Conservation (phyloP, 2,329 filamentous ascomycete genomes). For the Drechslerella stenobrocha region DNA sequence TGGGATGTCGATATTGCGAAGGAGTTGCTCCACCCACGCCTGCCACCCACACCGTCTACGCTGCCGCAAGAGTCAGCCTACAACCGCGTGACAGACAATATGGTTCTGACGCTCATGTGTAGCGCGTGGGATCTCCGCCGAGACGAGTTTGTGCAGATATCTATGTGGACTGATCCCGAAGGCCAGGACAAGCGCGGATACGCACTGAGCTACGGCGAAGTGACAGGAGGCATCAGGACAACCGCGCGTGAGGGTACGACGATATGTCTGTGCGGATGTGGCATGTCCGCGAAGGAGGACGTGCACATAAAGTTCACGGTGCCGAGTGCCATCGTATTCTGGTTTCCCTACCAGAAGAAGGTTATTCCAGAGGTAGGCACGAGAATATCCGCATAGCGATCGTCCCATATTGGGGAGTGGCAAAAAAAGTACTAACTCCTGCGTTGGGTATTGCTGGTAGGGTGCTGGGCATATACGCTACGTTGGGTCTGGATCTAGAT, state of each 20-base stretch:
- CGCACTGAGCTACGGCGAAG: conserved; percentile 26
- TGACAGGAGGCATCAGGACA: conserved; percentile 14
- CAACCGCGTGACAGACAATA: conserved; percentile 3
- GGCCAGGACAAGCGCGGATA: conserved; percentile 29
- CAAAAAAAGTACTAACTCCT: neutral
- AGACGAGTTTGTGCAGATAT: conserved; percentile 24
- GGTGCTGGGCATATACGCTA: conserved; percentile 16
- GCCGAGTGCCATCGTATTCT: conserved; percentile 32
- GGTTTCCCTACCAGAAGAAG: conserved; percentile 34
- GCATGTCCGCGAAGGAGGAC: conserved; percentile 17
- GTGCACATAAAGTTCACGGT: conserved; percentile 29
- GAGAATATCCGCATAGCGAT: neutral
- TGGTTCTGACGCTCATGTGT: conserved; percentile 28
- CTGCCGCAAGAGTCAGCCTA: neutral
- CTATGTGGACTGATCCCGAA: conserved; percentile 23
- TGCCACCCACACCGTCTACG: neutral
- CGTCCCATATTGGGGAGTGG: too few species aligned
- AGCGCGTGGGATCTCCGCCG: conserved; percentile 40
- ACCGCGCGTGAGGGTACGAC: conserved; percentile 14
- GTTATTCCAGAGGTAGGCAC: conserved; percentile 20
- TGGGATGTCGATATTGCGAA: conserved; percentile 31
- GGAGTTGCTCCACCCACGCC: conserved; percentile 18
- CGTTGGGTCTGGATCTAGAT: conserved; percentile 22
- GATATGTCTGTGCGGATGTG: conserved; percentile 35
- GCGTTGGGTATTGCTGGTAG: neutral